phyloP scores from a whole-genome alignment of 2,329 filamentous ascomycete species.

The Plectosphaerella cucumerina region DNA sequence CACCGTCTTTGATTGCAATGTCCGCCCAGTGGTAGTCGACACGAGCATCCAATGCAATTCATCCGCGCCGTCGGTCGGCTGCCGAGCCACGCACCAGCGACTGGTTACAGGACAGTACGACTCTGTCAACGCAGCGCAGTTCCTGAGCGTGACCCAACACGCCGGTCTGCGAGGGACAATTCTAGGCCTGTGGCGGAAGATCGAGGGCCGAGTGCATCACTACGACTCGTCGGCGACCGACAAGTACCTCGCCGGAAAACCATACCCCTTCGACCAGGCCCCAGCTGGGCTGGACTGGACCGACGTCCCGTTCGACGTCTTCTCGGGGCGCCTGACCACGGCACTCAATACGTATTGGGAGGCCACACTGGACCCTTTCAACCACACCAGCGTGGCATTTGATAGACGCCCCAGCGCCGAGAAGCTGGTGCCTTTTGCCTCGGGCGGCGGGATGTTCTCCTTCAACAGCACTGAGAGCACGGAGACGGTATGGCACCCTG shows the following conservation, averaged over 20 bases:
- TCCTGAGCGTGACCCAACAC: background rate
- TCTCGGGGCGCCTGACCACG: conserved; percentile 1
- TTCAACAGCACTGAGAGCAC: background rate
- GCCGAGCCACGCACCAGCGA: background rate
- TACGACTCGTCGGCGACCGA: conserved; percentile 1
- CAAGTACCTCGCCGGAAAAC: background rate
- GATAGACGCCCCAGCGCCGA: too few species aligned
- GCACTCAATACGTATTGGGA: conserved; percentile 2
- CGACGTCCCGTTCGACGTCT: background rate
- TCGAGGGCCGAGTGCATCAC: background rate
- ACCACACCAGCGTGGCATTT: background rate
- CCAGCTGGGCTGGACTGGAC: background rate
- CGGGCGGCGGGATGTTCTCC: background rate
- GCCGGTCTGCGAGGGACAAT: background rate
- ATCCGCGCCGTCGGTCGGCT: background rate
- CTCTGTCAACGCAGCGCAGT: background rate
- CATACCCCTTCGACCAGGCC: background rate
- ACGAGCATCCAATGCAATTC: background rate
- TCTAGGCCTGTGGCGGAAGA: background rate
- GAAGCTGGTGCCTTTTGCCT: too few species aligned
- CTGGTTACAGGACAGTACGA: background rate
- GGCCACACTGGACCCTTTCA: background rate
- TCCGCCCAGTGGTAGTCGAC: background rate
- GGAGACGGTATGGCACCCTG: background rate
- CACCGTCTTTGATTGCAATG: background rate